Evolutionary conservation across 2,329 filamentous ascomycete species (phyloP).

Genomic region (Clonostachys byssicola): DNA sequence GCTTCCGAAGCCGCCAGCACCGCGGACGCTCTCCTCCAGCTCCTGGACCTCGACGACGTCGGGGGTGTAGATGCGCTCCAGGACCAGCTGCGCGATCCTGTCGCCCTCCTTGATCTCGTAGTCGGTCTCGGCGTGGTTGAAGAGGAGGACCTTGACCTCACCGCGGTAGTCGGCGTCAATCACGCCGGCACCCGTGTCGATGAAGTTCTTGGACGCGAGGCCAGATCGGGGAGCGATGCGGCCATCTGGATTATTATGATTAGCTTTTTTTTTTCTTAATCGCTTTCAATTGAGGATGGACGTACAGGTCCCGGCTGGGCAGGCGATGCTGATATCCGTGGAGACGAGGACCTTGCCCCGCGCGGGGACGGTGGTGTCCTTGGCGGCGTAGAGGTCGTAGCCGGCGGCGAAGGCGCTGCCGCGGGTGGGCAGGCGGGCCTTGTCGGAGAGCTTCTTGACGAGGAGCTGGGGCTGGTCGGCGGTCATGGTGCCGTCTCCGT

Average conservation of each 20-base stretch:
- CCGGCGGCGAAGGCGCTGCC: conserved; percentile 88
- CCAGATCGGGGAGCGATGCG: conserved; percentile 88
- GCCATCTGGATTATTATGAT: conserved; percentile 55
- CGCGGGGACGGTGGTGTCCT: conserved; percentile 70
- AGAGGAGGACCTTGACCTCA: conserved; percentile 88
- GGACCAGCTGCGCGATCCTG: conserved; percentile 85
- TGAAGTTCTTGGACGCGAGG: conserved; percentile 89
- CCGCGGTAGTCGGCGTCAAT: conserved; percentile 98
- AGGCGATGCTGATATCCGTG: conserved; percentile 87
- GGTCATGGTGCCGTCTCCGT: conserved; percentile 16
- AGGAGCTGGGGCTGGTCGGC: conserved; percentile 50
- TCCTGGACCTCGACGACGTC: conserved; percentile 86
- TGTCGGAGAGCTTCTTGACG: conserved; percentile 81
- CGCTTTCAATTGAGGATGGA: too few species aligned
- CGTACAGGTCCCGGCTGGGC: conserved; percentile 86
- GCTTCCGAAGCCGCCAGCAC: conserved; percentile 87
- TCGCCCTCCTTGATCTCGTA: conserved; percentile 83
- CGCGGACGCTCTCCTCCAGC: conserved; percentile 85
- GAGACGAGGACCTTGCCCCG: conserved; percentile 83
- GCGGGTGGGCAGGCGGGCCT: conserved; percentile 79
- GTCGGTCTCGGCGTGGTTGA: conserved; percentile 83
- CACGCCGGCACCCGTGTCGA: conserved; percentile 92
- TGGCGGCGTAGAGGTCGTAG: conserved; percentile 86
- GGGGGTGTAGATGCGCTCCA: conserved; percentile 93
- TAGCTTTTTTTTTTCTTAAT: too few species aligned